Base-by-base conservation (phyloP, 176 grass and related monocot species). In the Triticum dicoccoides region DNA sequence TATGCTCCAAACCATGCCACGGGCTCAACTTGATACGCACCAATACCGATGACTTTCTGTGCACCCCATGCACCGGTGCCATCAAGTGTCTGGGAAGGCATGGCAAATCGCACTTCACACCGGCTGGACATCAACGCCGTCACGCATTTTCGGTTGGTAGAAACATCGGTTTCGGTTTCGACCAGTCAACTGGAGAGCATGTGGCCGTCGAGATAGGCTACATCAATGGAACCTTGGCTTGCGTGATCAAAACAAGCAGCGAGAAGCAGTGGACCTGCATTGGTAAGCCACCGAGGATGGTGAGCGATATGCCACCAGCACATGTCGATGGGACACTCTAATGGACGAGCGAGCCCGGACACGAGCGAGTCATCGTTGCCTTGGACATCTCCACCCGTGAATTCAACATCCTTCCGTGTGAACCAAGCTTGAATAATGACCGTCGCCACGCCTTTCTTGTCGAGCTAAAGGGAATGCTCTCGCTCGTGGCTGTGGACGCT, bases 1-100 rank as follows among this genome's bases (percentile, higher is more conserved):
- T 84, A 3, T 84, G 69, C 69, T 84, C 69, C 82, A 84, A 64
- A 37, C 82, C 82, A n/a, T 71, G 68, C 82, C 69, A 74, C 5
- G 82, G 82, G 2, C 82, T 84, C 37, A 84, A 84, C 24, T 23
- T 84, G 34, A 75, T 84, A 20, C 75, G 82, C 14, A 84, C 69
- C 51, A 8, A 10, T 54, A 63, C 10, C 9, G 82, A 75, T 20
- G 82, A 84, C 69, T 84, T 74, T 32, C 1, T 84, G 1, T 84
- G 82, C 69, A 84, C 75, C 37, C 54, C 52, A 12, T 42, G 51
- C 69, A 84, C 82, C 1, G 82, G 82, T 14, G n/a, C 35, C 56
- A 74, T 63, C 33, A 11, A 5, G 56, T 84, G 82, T 69, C 82
- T 84, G 0, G 54, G 54, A 18, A 63, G 71, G 13, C n/a, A 37